Evolutionary conservation across 2,329 filamentous ascomycete genomes (phyloP), one percentile per base, ranked within the genome.

Genomic region (Cytospora schulzeri): DNA sequence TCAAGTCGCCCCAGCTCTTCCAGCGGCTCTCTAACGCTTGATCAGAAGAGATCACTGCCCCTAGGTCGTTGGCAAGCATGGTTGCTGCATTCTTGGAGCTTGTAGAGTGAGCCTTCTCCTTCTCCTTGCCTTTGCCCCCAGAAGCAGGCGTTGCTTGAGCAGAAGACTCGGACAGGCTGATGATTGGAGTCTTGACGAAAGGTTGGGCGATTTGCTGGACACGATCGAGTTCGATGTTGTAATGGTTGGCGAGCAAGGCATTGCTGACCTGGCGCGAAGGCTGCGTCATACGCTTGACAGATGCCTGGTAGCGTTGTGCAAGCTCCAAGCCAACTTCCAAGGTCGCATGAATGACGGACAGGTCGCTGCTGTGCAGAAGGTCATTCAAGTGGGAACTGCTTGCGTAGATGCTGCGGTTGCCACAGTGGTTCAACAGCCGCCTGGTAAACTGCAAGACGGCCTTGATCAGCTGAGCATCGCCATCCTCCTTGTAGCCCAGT

Each of bases 351-450:
- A 99, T 83, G 57, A 99, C 83, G 31, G 88, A 86, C 64, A 94
- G 83, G 28, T 91, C 93, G 3, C 92, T 94, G 53, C 91, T 94
- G 76, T 97, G 92, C 65, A 99, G 85, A 50, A 99, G 84, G 73
- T 93, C 89, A 74, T 94, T 95, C 67, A 99, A 81, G 71, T 96
- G 91, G 69, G 89, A 84, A 75, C 94, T 98, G 80, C 95, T 99
- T 66, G 90, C 92, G 76, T 98, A 99, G 71, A 99, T 88, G 79
- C 93, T 97, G 70, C 96, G 85, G 74, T 99, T 99, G 66, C 94
- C 95, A 77, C 95, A 99, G 74, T 97, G 95, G 75, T 98, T 92
- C 59, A 98, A 80, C 33, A 99, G 83, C 76, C 96, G 85, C 67
- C 90, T 87, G 26, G 93, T 97, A 76, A 99, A 99, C 70, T 86